These are phyloP conservation scores for Linaria vulgaris DNA, from an alignment of 257 asterid species.

Conservation along the genomic window DNA sequence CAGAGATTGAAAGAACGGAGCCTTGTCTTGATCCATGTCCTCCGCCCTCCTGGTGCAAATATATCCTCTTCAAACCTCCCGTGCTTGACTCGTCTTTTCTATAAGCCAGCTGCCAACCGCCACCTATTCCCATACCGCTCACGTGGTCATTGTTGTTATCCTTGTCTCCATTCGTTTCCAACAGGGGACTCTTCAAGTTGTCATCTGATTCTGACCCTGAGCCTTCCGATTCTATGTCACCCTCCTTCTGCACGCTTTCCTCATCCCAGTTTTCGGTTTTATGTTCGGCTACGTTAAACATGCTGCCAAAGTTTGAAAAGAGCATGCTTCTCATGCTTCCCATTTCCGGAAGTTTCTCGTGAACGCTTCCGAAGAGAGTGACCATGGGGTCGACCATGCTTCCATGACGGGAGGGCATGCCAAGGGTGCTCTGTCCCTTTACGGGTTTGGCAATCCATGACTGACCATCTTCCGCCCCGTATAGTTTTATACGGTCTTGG, in stretches of 20 bases:
- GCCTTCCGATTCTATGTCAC: constrained; percentile 43
- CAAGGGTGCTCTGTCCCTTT: constrained; percentile 68
- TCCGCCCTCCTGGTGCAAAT: constrained; percentile 74
- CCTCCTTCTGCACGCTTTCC: constrained; percentile 53
- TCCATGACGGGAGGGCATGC: constrained; percentile 72
- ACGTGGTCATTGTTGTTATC: constrained; percentile 51
- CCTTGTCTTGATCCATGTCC: constrained; percentile 70
- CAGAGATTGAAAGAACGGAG: constrained; percentile 59
- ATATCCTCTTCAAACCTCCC: constrained; percentile 77
- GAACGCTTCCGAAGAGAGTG: constrained; percentile 87
- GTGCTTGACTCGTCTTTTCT: constrained; percentile 65
- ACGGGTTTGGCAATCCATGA: constrained; percentile 94
- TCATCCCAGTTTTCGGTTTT: constrained; percentile 73
- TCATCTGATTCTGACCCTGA: constrained; percentile 70
- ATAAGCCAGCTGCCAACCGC: constrained; percentile 97
- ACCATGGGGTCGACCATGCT: constrained; percentile 90
- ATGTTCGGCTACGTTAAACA: constrained; percentile 60
- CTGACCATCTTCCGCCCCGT: constrained; percentile 94
- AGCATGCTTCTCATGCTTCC: constrained; percentile 92
- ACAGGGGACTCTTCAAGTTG: constrained; percentile 78
- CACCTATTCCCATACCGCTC: constrained; percentile 77
- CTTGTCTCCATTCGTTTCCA: constrained; percentile 52
- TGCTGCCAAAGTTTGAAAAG: constrained; percentile 76
- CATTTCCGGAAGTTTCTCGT: constrained; percentile 65
- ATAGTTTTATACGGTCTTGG: constrained; percentile 63